Conservation (phyloP, 2,329 filamentous ascomycete species). For the Penicillium corylophilum region DNA sequence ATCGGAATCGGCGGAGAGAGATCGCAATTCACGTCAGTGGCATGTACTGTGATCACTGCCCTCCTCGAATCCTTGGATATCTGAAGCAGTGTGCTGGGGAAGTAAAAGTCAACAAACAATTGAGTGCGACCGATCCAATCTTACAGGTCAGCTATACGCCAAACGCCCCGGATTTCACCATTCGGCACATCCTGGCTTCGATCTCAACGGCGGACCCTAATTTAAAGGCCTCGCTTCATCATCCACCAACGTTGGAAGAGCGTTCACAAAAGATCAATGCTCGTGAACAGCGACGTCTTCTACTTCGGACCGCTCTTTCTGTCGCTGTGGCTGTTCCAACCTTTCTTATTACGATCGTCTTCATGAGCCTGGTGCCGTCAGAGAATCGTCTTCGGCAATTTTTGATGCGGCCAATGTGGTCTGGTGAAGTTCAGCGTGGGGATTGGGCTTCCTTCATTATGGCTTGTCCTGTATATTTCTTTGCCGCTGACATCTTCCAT, state of each 20-base stretch:
- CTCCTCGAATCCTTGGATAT: slow-evolving; percentile 43
- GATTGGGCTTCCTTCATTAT: slow-evolving; percentile 77
- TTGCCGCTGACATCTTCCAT: slow-evolving; percentile 81
- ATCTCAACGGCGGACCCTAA: slow-evolving; percentile 40
- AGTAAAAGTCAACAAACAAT: slow-evolving; percentile 37
- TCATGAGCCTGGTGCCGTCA: slow-evolving; percentile 73
- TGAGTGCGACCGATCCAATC: slow-evolving; percentile 56
- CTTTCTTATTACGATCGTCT: slow-evolving; percentile 46
- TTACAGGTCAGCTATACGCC: not conserved
- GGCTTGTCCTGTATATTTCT: slow-evolving; percentile 81
- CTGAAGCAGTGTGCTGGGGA: slow-evolving; percentile 48
- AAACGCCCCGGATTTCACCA: not conserved
- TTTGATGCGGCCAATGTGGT: slow-evolving; percentile 67
- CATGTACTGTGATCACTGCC: slow-evolving; percentile 71
- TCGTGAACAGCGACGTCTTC: slow-evolving; percentile 65
- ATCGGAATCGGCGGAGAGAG: slow-evolving; percentile 46
- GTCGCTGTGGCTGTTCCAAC: slow-evolving; percentile 39
- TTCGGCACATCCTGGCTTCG: not conserved
- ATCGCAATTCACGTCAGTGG: slow-evolving; percentile 66
- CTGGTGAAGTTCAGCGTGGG: slow-evolving; percentile 66
- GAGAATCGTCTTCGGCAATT: slow-evolving; percentile 59
- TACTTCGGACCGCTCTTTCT: slow-evolving; percentile 69
- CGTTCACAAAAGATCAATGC: slow-evolving; percentile 69
- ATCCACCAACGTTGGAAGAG: slow-evolving; percentile 79
- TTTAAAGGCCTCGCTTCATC: slow-evolving; percentile 68